Conservation (phyloP, 495 filamentous ascomycete species). For the Hypoxylon fragiforme region DNA sequence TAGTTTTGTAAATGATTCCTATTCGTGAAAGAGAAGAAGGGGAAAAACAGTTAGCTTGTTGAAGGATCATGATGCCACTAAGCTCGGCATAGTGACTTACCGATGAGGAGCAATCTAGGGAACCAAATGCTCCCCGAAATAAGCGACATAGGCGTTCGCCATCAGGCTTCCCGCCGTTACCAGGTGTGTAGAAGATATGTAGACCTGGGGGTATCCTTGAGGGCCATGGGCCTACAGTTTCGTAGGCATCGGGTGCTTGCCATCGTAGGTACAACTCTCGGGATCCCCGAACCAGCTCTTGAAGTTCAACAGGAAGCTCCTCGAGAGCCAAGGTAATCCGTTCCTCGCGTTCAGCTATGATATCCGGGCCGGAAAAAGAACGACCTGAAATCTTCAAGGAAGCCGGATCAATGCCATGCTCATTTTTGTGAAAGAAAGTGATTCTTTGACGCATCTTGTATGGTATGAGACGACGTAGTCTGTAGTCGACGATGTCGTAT, state of each 20-base stretch:
- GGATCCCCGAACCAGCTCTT: conserved; percentile 61
- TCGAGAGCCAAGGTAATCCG: conserved; percentile 70
- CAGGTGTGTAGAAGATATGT: conserved; percentile 77
- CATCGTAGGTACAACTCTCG: conserved; percentile 83
- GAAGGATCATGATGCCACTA: not conserved
- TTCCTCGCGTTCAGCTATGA: conserved; percentile 76
- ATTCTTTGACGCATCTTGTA: conserved; percentile 79
- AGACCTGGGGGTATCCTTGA: conserved; percentile 78
- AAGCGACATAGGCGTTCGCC: conserved; percentile 64
- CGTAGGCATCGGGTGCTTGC: conserved; percentile 61
- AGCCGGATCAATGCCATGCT: conserved; percentile 63
- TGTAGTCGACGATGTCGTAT: conserved; percentile 19
- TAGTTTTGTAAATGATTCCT: conserved; percentile 71
- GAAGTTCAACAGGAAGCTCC: conserved; percentile 74
- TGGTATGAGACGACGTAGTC: conserved; percentile 8
- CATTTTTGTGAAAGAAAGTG: conserved; percentile 71
- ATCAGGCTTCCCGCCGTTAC: conserved; percentile 33
- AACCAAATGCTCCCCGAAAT: conserved; percentile 64
- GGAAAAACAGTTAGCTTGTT: conserved; percentile 19
- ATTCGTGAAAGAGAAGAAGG: too few relatives aligned
- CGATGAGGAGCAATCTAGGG: conserved; percentile 54
- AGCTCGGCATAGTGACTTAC: conserved; percentile 25
- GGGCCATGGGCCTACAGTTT: conserved; percentile 66
- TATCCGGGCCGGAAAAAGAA: conserved; percentile 56
- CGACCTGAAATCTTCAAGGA: conserved; percentile 55